Base-by-base conservation (phyloP, 2,329 filamentous ascomycete genomes). In the Parasarocladium wereldwijsianum region DNA sequence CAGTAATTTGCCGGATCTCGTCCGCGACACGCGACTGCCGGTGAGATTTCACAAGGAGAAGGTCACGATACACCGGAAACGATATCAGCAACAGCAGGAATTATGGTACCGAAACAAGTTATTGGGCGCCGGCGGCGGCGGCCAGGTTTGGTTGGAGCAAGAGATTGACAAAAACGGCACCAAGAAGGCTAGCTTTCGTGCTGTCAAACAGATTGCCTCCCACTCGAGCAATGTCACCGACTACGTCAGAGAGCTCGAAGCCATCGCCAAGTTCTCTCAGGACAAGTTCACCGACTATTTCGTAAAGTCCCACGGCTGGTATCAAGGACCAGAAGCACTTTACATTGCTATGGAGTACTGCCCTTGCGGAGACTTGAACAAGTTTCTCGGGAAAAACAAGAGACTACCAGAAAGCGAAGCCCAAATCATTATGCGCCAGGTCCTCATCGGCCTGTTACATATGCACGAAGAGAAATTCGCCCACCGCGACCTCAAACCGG, bases 261-360 rank as follows among this genome's bases (percentile, higher is more conserved):
- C 27, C 5, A 29, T 29, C 4, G 18, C 18, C 6, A 29, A 29
- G 12, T 29, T 22, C 27, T 29, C 27, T 5, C 18, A 22, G 18
- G 27, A 8, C 7, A 29, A 29, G n/a, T 29, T 13, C 13, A 8
- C 17, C n/a, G 18, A 29, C n/a, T 22, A 29, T 19, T 22, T 29
- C 12, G 27, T 29, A 4, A 4, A 19, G 18, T 22, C 18, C 9
- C 8, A 5, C n/a, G 27, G 27, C 8, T 29, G 17, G 27, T 29
- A 21, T 19, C 17, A 21, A 15, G 11, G n/a, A 9, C 20, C 14
- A 15, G 21, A 24, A 7, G 21, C 27, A 12, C 27, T 22, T 6
- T 29, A 21, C 27, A 29, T 29, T n/a, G 18, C 27, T 10, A 29
- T 29, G 17, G 27, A 22, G 27, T 21, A 29, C n/a, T 22, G 27